Evolutionary conservation across 495 filamentous ascomycete genomes (phyloP).

Genomic region (Jackrogersella minutella): DNA sequence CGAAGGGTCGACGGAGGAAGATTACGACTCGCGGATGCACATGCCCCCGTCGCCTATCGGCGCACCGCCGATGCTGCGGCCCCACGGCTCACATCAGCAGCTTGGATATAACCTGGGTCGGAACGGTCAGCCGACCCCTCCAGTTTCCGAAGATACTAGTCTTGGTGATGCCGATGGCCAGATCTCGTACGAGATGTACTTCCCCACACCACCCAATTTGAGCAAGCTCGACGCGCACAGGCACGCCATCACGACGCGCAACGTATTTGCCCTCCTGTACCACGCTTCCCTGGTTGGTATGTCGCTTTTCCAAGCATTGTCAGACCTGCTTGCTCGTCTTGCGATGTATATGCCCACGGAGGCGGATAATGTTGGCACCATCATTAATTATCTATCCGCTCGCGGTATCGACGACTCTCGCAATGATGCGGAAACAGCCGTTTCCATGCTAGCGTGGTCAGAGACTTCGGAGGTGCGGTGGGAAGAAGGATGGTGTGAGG

Average conservation of each 20-base stretch:
- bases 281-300: slow-evolving; percentile 66
- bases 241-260: slow-evolving; percentile 67
- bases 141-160: slow-evolving; percentile 54
- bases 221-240: slow-evolving; percentile 57
- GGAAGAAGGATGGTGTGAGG: slow-evolving; percentile 72
- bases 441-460: slow-evolving; percentile 69
- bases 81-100: slow-evolving; percentile 43
- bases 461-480: slow-evolving; percentile 67
- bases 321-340: slow-evolving; percentile 64
- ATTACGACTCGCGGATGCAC: slow-evolving; percentile 44
- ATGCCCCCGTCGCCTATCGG: slow-evolving; percentile 55
- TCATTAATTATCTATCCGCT: slow-evolving; percentile 64
- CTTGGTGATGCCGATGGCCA: slow-evolving; percentile 56
- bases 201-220: slow-evolving; percentile 58
- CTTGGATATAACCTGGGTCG: slow-evolving; percentile 41
- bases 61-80: slow-evolving; percentile 52
- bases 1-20: slow-evolving; percentile 59
- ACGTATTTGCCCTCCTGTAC: slow-evolving; percentile 68
- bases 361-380: slow-evolving; percentile 55
- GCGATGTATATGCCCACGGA: slow-evolving; percentile 60
- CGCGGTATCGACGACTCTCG: slow-evolving; percentile 73
- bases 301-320: slow-evolving; percentile 64
- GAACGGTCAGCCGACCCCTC: slow-evolving; percentile 52
- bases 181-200: slow-evolving; percentile 67
- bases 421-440: slow-evolving; percentile 66